These are phyloP conservation scores for Melastoma candidum DNA, from an alignment of 441 rosid genomes.

Conservation along the genomic window DNA sequence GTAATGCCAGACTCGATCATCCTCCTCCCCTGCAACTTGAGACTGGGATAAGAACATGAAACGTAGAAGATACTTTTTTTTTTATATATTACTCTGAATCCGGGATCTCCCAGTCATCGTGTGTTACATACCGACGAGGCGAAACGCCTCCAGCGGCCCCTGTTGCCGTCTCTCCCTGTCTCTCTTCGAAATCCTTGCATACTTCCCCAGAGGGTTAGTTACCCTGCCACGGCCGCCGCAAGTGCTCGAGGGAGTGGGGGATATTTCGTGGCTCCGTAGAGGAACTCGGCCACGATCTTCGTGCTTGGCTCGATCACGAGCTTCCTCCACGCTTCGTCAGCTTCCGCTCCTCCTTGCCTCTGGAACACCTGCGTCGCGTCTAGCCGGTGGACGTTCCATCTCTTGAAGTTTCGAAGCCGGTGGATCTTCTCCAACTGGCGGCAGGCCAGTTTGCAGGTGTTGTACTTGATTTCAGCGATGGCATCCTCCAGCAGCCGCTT, in stretches of 20 bases:
- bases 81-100: too few species aligned
- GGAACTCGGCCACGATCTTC: slow-evolving; percentile 29
- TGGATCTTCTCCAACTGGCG: slow-evolving; percentile 53
- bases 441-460: slow-evolving; percentile 41
- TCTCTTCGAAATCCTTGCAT: too few species aligned
- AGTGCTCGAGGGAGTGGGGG: slow-evolving; percentile 17
- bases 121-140: too few species aligned
- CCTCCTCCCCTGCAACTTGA: too few species aligned
- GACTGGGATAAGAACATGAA: too few species aligned
- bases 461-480: slow-evolving; percentile 39
- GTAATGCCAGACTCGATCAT: too few species aligned
- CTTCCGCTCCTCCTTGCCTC: slow-evolving; percentile 24
- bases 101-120: too few species aligned
- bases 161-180: neutral
- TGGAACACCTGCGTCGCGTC: slow-evolving; percentile 54
- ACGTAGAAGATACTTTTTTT: too few species aligned
- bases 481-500: slow-evolving; percentile 31
- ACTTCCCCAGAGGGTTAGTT: slow-evolving; percentile 2
- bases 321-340: slow-evolving; percentile 51
- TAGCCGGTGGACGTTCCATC: slow-evolving; percentile 54
- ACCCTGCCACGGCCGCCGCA: slow-evolving; percentile 21
- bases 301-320: slow-evolving; percentile 43
- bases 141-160: too few species aligned
- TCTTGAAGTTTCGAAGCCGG: slow-evolving; percentile 34
- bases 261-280: slow-evolving; percentile 13